Conservation (phyloP, 2,329 filamentous ascomycete species). For the Cordyceps tenuipes region DNA sequence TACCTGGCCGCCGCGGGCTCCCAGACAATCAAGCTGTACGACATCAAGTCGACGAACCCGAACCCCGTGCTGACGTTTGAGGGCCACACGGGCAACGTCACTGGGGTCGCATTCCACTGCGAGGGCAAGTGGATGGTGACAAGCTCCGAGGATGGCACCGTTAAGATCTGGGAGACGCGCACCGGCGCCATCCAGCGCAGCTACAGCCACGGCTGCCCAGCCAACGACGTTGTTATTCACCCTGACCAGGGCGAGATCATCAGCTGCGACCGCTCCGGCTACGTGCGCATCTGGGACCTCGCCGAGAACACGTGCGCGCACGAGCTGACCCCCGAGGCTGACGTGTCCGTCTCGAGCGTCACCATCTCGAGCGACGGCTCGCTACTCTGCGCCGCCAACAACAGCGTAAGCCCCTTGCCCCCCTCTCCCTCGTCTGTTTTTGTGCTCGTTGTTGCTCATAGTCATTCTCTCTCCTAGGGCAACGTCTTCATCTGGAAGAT, state of each 20-base stretch:
- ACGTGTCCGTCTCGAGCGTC: conserved; percentile 86
- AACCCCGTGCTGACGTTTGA: conserved; percentile 90
- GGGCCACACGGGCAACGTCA: conserved; percentile 92
- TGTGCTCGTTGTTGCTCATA: background rate
- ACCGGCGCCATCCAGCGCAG: conserved; percentile 82
- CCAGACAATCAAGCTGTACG: conserved; percentile 91
- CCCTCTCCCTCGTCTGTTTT: background rate
- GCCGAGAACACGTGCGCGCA: conserved; percentile 96
- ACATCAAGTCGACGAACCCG: conserved; percentile 97
- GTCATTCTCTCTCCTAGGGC: conserved; percentile 45
- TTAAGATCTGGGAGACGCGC: conserved; percentile 94
- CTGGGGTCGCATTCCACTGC: conserved; percentile 94
- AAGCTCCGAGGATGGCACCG: conserved; percentile 89
- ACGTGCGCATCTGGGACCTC: conserved; percentile 91
- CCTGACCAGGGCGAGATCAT: conserved; percentile 98
- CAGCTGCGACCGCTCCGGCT: conserved; percentile 86
- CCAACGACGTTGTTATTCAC: conserved; percentile 98
- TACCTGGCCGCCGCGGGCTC: conserved; percentile 76
- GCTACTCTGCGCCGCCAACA: conserved; percentile 88
- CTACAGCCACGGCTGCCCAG: conserved; percentile 80
- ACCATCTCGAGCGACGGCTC: conserved; percentile 93
- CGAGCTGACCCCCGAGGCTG: conserved; percentile 91
- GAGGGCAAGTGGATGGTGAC: conserved; percentile 99
- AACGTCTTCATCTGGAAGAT: conserved; percentile 98
- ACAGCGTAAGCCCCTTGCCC: conserved; percentile 50